phyloP scores from a whole-genome alignment of 805 yeast species.

The Pichia paraexigua region DNA sequence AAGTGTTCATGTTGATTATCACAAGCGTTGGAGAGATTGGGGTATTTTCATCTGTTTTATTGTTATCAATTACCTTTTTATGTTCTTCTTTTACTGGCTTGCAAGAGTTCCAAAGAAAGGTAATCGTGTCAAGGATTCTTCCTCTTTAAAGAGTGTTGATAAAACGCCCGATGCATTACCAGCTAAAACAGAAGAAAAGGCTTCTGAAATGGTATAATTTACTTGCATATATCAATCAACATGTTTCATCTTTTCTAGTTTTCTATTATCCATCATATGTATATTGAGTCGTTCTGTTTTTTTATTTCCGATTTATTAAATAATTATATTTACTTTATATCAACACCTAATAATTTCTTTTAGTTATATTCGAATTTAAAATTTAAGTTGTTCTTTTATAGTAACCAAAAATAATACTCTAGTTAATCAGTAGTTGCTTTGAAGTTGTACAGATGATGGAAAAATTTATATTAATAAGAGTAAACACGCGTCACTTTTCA shows the following conservation, averaged over 20 bases:
- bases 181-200: not conserved
- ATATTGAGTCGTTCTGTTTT: not conserved
- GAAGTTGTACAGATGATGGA: no score
- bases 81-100: constrained; percentile 40
- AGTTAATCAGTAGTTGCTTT: no score
- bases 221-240: not conserved
- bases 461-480: no score
- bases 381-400: no score
- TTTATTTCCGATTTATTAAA: not conserved
- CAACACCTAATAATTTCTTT: no score
- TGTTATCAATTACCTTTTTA: constrained; percentile 31
- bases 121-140: constrained; percentile 25
- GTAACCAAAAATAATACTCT: no score
- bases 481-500: no score
- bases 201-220: not conserved
- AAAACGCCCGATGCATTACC: constrained; percentile 6
- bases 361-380: no score
- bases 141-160: constrained; percentile 16
- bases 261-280: no score
- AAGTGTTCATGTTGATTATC: constrained; percentile 33
- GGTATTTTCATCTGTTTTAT: constrained; percentile 49
- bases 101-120: constrained; percentile 68
- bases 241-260: not conserved
- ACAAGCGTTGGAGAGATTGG: constrained; percentile 54
- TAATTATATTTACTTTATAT: not conserved